Conservation (phyloP, 345 rosid genomes). For the Populus pruinosa region DNA sequence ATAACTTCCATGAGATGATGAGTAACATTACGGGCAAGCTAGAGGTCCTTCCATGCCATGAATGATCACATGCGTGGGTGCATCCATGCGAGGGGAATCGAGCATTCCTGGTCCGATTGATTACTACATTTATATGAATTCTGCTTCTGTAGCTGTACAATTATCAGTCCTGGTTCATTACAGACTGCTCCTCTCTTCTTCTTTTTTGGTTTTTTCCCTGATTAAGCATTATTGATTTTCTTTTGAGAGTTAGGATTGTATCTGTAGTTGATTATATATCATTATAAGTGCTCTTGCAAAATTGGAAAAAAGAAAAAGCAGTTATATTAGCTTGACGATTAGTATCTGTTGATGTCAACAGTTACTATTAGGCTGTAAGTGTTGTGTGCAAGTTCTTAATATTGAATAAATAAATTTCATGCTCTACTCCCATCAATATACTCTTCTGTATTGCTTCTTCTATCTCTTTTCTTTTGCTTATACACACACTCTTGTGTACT, state of each 20-base stretch:
- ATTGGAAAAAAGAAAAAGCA: not conserved
- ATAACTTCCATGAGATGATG: conserved; percentile 11
- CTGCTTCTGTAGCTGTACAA: not conserved
- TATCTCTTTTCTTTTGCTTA: too few species aligned
- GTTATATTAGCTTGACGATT: not conserved
- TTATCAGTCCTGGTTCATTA: not conserved
- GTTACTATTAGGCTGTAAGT: not conserved
- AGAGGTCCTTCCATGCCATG: not conserved
- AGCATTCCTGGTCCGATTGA: conserved; percentile 54
- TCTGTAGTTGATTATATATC: not conserved
- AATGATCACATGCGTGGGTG: not conserved
- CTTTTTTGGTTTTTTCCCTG: too few species aligned
- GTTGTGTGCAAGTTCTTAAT: not conserved
- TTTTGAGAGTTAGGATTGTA: not conserved
- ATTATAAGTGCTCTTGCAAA: not conserved
- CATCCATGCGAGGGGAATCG: conserved; percentile 46
- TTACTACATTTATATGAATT: not conserved
- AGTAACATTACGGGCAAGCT: not conserved
- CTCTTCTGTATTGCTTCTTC: not conserved
- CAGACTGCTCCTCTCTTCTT: not conserved
- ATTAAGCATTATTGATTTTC: not conserved
- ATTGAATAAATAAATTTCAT: not conserved
- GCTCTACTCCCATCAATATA: not conserved
- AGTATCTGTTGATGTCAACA: not conserved
- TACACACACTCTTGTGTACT: not conserved